Evolutionary conservation across 306 rosid species (phyloP).

Genomic region (Parietaria judaica): DNA sequence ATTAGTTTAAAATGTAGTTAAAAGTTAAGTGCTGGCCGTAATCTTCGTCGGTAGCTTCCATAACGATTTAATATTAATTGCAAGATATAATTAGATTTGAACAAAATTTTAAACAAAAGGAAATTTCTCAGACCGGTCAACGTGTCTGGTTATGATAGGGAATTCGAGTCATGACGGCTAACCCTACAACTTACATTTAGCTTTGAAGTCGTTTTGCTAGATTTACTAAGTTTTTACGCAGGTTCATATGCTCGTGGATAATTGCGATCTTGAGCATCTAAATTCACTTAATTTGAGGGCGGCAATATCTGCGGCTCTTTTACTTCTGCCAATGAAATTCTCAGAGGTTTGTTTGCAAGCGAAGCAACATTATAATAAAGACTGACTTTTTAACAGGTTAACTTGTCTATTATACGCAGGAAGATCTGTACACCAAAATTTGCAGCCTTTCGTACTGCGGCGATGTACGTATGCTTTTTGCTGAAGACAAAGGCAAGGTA

Average conservation of each 20-base stretch:
- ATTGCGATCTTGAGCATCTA: constrained; percentile 34
- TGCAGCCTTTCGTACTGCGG: constrained; percentile 88
- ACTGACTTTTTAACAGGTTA: constrained; percentile 10
- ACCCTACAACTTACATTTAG: too few relatives aligned
- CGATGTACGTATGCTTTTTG: constrained; percentile 90
- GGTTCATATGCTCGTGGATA: constrained; percentile 71
- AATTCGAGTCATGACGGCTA: too few relatives aligned
- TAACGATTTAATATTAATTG: too few relatives aligned
- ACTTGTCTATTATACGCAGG: constrained; percentile 34
- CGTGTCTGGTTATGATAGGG: too few relatives aligned
- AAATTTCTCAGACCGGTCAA: too few relatives aligned
- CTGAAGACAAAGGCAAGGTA: constrained; percentile 91
- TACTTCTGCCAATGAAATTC: constrained; percentile 75
- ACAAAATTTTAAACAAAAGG: too few relatives aligned
- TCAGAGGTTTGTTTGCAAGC: constrained; percentile 52
- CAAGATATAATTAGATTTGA: too few relatives aligned
- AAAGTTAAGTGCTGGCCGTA: background rate
- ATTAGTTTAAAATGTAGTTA: background rate
- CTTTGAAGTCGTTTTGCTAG: constrained; percentile 4
- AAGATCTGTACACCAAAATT: constrained; percentile 79
- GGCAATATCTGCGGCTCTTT: constrained; percentile 80
- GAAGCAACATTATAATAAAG: constrained; percentile 18
- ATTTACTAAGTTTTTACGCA: constrained; percentile 1
- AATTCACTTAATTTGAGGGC: constrained; percentile 79
- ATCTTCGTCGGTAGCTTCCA: too few relatives aligned